Evolutionary conservation across 108 stramenopile species (phyloP), one percentile per base, ranked within the genome.

Genomic region (Stephanodiscus minutulus): DNA sequence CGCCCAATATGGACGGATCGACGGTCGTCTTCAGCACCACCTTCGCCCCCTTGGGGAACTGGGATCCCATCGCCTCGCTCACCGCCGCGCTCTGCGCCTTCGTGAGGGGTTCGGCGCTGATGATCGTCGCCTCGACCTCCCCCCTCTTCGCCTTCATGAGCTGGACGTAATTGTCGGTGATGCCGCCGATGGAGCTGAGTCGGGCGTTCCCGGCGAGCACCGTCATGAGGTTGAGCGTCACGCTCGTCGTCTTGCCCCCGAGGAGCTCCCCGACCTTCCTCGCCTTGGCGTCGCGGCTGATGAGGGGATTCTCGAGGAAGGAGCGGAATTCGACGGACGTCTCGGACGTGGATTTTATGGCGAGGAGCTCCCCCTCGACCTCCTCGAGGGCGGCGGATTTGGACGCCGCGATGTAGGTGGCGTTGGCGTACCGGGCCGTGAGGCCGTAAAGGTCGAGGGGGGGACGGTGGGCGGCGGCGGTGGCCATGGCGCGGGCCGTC

Each of bases 71-170:
- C 22, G 96, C 96, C 27, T 83, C 84, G 27, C 87, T 88, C 47
- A 96, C 91, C 17, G 83, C 83, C 39, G 86, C 86, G 9, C 82
- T 73, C 74, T 91, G 86, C 7, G 82, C 73, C 68, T 85, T 84
- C 56, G 73, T 82, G 43, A 97, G 70, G 18, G 81, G 73, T 27
- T 92, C 91, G 28, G 96, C 93, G 61, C 82, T 83, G 20, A 96
- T 98, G 66, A 98, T 96, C 62, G 89, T 91, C 46, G 96, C 97
- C 64, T 95, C 96, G 21, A 98, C 94, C 70, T 96, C 90, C 17
- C 96, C 96, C 7, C 96, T 87, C 78, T 92, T 96, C 59, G 97
- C 97, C 86, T 96, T 96, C 96, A 98, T 92, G 36, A 97, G 72
- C 61, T 85, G 63, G 21, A 77, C 52, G 76, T 82, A 98, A 41